Evolutionary conservation across 2,329 filamentous ascomycete genomes (phyloP), one percentile per base, ranked within the genome.

Genomic region (Hymenoscyphus albidus): DNA sequence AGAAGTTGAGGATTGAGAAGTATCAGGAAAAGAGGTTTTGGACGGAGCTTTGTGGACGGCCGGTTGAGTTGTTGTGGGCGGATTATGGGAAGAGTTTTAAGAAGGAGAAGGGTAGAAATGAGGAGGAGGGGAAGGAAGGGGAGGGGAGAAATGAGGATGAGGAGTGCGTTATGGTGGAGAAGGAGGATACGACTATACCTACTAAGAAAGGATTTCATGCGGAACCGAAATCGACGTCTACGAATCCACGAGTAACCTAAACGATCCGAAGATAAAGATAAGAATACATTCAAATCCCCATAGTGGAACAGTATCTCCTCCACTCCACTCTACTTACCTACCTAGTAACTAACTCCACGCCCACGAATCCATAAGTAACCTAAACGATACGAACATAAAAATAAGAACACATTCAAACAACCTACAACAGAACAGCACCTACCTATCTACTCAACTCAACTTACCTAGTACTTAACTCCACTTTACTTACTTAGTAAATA

Each of bases 1-100:
- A 87, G 73, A 84, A 82, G 68, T 76, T 96, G 74, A 81, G 87
- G 66, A 78, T 78, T n/a, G 79, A 79, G 51, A 80, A 79, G 77
- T 91, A 95, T 76, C 80, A 88, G 67, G 83, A 90, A 77, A 78
- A 85, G 61, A 71, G 76, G 61, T 85, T 95, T 76, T 90, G 90
- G 93, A 78, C 83, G 5, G 80, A 83, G 68, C 79, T 94, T 32
- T 85, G 92, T 70, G 91, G 89, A 0, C 75, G 80, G 54, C 80
- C 83, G 0, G 86, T 97, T 0, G 80, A 84, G 56, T 80, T 88
- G 67, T 78, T 97, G 38, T 97, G 92, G 90, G 78, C 81, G 22
- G 87, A 91, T 66, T 97, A 97, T 77, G 81, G 79, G 35, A 73
- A 77, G 68, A 78, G 62, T 10, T 32, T 75, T n/a, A 62, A 67